A percentile compares a stretch with the other conserved stretches of the same genome.
Conservation (phyloP, 2,329 filamentous ascomycete species). For the Tolypocladium sp. region DNA sequence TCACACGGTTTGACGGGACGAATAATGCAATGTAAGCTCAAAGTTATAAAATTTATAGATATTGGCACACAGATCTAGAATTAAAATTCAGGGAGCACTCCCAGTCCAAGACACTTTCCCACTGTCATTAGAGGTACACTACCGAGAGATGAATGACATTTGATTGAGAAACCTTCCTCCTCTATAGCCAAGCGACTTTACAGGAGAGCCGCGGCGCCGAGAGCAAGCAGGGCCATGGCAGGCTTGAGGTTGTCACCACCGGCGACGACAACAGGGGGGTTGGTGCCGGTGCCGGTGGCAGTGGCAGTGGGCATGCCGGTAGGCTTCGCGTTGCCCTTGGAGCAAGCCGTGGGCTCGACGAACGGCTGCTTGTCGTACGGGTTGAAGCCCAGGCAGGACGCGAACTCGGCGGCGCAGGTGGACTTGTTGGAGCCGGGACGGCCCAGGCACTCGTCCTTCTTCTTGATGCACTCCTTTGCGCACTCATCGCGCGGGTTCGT, state of each 20-base stretch:
- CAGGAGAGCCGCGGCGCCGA: slow-evolving; percentile 15
- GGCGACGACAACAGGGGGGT: slow-evolving; percentile 5
- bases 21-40: neutral
- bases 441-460: no score
- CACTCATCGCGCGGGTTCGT: no score
- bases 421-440: slow-evolving; percentile 8
- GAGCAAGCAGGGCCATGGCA: slow-evolving; percentile 11
- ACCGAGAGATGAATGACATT: neutral
- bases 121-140: neutral
- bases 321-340: slow-evolving; percentile 1
- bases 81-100: neutral
- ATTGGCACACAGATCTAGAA: neutral
- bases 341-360: no score
- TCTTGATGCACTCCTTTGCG: no score
- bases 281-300: neutral
- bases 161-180: neutral
- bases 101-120: neutral
- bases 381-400: slow-evolving; percentile 12
- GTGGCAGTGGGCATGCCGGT: neutral
- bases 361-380: slow-evolving; percentile 2
- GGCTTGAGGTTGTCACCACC: slow-evolving; percentile 12
- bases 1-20: neutral
- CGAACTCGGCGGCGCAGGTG: slow-evolving; percentile 11
- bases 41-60: neutral
- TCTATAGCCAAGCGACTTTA: slow-evolving; percentile 4